These are phyloP conservation scores for Thraustochytrium striatum DNA, from an alignment of 352 stramenopile genomes.

Conservation along the genomic window DNA sequence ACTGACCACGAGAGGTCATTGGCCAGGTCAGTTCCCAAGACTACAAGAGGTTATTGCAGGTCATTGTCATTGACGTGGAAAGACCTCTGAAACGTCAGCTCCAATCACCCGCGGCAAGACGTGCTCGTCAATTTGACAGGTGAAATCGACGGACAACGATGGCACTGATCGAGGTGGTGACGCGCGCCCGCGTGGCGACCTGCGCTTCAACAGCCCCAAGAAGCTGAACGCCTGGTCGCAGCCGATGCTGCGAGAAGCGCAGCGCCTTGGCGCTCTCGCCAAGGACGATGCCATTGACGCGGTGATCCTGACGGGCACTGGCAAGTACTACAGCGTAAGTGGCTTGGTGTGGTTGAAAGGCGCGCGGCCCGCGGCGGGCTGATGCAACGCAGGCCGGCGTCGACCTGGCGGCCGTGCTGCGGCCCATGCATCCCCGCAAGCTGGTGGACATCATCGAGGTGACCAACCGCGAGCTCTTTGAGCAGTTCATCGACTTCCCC, in stretches of 20 bases:
- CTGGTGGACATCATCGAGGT: slow-evolving; percentile 11
- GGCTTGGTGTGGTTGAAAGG: background rate
- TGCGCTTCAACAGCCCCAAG: slow-evolving; percentile 70
- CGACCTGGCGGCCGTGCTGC: slow-evolving; percentile 37
- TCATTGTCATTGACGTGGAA: too few relatives aligned
- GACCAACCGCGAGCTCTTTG: slow-evolving; percentile 55
- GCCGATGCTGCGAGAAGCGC: slow-evolving; percentile 71
- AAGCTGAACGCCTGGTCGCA: slow-evolving; percentile 80
- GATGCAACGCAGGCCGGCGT: slow-evolving; percentile 13
- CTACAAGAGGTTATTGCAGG: too few relatives aligned
- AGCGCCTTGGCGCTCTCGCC: slow-evolving; percentile 66
- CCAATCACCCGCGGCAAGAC: too few relatives aligned
- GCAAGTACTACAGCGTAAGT: slow-evolving; percentile 67
- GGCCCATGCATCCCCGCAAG: slow-evolving; percentile 22
- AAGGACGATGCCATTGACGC: slow-evolving; percentile 68
- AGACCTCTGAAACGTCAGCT: too few relatives aligned
- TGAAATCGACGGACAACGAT: too few relatives aligned
- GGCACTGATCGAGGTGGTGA: slow-evolving; percentile 25
- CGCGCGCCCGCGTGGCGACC: slow-evolving; percentile 63
- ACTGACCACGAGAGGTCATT: too few relatives aligned
- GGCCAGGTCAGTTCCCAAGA: too few relatives aligned
- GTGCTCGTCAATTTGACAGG: too few relatives aligned
- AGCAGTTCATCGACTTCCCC: slow-evolving; percentile 75
- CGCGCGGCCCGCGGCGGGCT: background rate
- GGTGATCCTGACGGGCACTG: slow-evolving; percentile 74